Evolutionary conservation across 495 filamentous ascomycete species (phyloP).

Genomic region (Podospora fimiseda): DNA sequence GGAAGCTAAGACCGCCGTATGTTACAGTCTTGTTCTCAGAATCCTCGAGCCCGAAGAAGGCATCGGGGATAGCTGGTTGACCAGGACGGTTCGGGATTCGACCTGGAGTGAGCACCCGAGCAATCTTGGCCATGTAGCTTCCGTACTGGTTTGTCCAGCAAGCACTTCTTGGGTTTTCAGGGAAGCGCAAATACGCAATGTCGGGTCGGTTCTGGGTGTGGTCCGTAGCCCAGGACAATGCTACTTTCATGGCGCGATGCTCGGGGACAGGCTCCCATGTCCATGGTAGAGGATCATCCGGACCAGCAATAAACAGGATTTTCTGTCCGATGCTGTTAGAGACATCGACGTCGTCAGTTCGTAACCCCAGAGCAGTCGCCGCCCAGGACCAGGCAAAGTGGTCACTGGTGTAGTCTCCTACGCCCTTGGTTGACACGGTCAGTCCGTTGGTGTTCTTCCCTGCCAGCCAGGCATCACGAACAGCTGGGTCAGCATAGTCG

Average conservation of each 20-base stretch:
- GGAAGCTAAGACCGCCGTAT: slow-evolving; percentile 21
- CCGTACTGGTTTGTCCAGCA: slow-evolving; percentile 15
- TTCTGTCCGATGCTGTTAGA: not conserved
- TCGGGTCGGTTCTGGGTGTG: slow-evolving; percentile 16
- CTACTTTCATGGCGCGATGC: slow-evolving; percentile 11
- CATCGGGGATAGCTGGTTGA: slow-evolving; percentile 19
- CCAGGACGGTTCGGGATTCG: slow-evolving; percentile 18
- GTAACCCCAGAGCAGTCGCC: not conserved
- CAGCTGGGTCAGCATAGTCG: not conserved
- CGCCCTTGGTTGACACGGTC: slow-evolving; percentile 5
- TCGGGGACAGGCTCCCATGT: slow-evolving; percentile 13
- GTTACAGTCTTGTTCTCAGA: not conserved
- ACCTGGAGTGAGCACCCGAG: slow-evolving; percentile 20
- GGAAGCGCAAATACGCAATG: slow-evolving; percentile 27
- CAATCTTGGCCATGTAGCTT: slow-evolving; percentile 12
- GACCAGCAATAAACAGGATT: slow-evolving; percentile 17
- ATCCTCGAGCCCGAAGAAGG: slow-evolving; percentile 11
- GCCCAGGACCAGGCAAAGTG: slow-evolving; percentile 9
- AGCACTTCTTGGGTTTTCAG: slow-evolving; percentile 3
- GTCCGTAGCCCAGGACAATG: slow-evolving; percentile 14
- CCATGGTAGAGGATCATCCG: slow-evolving; percentile 12
- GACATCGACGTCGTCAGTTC: not conserved
- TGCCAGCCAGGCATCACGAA: not conserved
- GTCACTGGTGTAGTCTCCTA: slow-evolving; percentile 18
- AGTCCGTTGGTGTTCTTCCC: not conserved